phyloP scores from a whole-genome alignment of 495 filamentous ascomycete species.

The Penicillium angulare region DNA sequence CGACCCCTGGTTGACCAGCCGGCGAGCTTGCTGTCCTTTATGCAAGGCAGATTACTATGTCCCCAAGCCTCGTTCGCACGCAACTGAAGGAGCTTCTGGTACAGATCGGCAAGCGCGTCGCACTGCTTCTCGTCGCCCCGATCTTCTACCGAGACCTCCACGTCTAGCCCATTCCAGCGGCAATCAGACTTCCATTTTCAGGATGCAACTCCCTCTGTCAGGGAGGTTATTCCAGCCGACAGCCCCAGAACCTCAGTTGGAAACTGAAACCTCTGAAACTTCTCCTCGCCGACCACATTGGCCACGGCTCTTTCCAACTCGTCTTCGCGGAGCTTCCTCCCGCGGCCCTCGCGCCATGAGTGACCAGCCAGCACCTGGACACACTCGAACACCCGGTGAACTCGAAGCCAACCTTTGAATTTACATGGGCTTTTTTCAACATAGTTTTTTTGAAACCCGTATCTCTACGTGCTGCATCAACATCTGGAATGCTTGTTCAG shows the following conservation, averaged over 20 bases:
- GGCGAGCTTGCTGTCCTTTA: constrained; percentile 91
- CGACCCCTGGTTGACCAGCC: constrained; percentile 92
- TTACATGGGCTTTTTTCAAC: background rate
- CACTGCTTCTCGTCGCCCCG: constrained; percentile 4
- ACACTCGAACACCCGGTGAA: constrained; percentile 30
- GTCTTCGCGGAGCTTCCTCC: constrained; percentile 14
- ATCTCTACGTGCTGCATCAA: constrained; percentile 12
- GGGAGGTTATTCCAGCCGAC: constrained; percentile 17
- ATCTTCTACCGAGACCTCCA: constrained; percentile 18
- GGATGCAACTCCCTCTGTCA: constrained; percentile 14
- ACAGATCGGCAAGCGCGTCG: constrained; percentile 20
- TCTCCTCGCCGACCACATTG: constrained; percentile 8
- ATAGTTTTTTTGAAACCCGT: constrained; percentile 5
- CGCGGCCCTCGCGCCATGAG: background rate
- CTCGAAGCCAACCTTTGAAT: constrained; percentile 31
- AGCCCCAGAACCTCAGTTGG: background rate
- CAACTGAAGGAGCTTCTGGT: constrained; percentile 9
- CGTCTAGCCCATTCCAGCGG: constrained; percentile 14
- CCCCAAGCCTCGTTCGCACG: constrained; percentile 67
- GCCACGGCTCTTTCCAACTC: constrained; percentile 20
- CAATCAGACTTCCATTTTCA: constrained; percentile 8
- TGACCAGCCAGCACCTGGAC: background rate
- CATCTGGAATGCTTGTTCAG: constrained; percentile 35
- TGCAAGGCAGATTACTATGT: constrained; percentile 97
- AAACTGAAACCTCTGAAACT: background rate